Evolutionary conservation across 163 green algal species (phyloP), one percentile per base, ranked within the genome.

Genomic region (Chlorella variabilis): DNA sequence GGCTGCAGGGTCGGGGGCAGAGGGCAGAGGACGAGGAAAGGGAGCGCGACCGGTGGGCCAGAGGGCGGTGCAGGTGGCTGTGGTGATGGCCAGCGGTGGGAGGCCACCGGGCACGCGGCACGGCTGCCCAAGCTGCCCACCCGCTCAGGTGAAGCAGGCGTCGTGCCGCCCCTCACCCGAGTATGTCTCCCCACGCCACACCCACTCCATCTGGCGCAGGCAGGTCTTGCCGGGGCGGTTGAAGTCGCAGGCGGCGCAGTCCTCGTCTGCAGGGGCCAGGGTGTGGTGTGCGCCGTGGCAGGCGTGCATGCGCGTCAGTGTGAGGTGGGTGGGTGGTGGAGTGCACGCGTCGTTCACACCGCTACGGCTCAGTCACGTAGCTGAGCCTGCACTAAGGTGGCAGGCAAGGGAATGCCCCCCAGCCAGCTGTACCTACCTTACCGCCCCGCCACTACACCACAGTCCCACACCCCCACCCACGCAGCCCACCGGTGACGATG

Each of bases 191-290:
- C 96, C 96, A 2, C 96, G 87, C 96, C 97, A 99, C 80, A 97
- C 93, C 97, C 97, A 99, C 82, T 99, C 94, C 95, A 99, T 98
- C 42, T 91, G 56, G 27, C 96, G 90, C 85, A 98, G 89, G 91
- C 97, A 99, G 1, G 84, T 98, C 89, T 99, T 99, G 74, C 91
- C 94, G 6, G 96, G 95, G 13, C 85, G 89, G 88, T 99, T 99
- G 90, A 98, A 99, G 86, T 96, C 94, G 87, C 97, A 99, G 4
- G 97, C 95, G 11, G 96, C 96, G 86, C 97, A 99, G 80, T 97
- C 91, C 85, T 99, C 73, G 15, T 79, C 58, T 79, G 71, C 41
- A 67, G 59, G 23, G 54, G 18, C 45, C 45, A 54, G 45, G 45
- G 11, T 54, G n/a, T n/a, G 45, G 45, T 15, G 45, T 23, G 45